These are phyloP conservation scores for Pugionium cornutum DNA, from an alignment of 345 rosid genomes.

Conservation along the genomic window DNA sequence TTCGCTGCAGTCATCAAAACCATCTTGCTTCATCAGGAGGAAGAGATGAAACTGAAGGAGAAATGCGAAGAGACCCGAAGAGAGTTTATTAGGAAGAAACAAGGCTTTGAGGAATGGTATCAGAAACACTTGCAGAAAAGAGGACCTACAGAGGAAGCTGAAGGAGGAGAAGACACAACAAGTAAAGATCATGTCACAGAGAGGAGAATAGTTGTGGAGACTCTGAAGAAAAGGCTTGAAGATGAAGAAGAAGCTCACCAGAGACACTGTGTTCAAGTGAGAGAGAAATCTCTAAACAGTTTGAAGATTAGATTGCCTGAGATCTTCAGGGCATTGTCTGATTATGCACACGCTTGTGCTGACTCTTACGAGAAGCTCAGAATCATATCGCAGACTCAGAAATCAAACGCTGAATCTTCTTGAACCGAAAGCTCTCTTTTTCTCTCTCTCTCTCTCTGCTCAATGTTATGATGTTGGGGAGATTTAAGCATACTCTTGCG, in stretches of 20 bases:
- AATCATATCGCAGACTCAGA: slow-evolving; percentile 43
- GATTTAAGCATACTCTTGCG: too few species aligned
- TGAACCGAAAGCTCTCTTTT: background rate
- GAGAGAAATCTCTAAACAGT: slow-evolving; percentile 85
- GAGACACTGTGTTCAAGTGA: slow-evolving; percentile 80
- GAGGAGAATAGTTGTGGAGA: slow-evolving; percentile 68
- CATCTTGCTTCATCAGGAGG: slow-evolving; percentile 72
- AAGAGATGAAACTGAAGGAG: slow-evolving; percentile 87
- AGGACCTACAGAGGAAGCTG: slow-evolving; percentile 47
- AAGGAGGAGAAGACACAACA: slow-evolving; percentile 55
- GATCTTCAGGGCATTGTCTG: slow-evolving; percentile 76
- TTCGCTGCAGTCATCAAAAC: slow-evolving; percentile 71
- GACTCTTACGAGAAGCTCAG: slow-evolving; percentile 69
- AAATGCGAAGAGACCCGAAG: slow-evolving; percentile 75
- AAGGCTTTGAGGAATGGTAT: too few species aligned
- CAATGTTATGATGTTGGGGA: too few species aligned
- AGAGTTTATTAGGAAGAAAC: slow-evolving; percentile 40
- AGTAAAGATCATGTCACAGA: slow-evolving; percentile 66
- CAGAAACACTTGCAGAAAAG: slow-evolving; percentile 18
- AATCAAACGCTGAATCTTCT: slow-evolving; percentile 21
- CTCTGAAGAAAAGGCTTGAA: slow-evolving; percentile 67
- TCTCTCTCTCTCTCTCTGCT: too few species aligned
- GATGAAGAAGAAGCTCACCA: slow-evolving; percentile 68
- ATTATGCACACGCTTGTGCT: slow-evolving; percentile 67
- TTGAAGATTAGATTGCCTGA: slow-evolving; percentile 80